Percentiles rank a stretch among this genome's conserved stretches.
Conservation (phyloP, 345 rosid genomes). For the Mallotus nudiflorus region DNA sequence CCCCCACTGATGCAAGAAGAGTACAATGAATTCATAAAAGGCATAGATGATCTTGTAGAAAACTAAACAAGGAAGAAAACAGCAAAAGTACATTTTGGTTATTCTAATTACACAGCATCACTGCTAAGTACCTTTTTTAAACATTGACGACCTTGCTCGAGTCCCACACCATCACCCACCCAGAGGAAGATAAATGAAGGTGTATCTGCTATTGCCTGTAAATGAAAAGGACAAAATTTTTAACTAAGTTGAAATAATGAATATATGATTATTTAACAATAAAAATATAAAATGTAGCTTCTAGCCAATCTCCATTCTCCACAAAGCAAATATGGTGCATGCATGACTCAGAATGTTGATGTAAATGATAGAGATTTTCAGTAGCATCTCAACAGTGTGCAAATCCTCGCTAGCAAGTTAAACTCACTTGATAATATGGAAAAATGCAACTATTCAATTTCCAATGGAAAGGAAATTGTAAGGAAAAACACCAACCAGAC, state of each 20-base stretch:
- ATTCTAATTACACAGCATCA: slow-evolving; percentile 5
- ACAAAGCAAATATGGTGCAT: not conserved
- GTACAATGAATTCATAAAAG: not conserved
- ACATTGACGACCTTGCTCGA: slow-evolving; percentile 98
- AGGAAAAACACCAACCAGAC: slow-evolving; percentile 12
- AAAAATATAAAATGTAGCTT: not conserved
- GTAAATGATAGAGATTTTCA: not conserved
- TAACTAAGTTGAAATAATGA: not conserved
- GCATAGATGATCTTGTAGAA: not conserved
- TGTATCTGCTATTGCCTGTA: slow-evolving; percentile 93
- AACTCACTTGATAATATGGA: not conserved
- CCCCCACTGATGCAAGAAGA: slow-evolving; percentile 68
- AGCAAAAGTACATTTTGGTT: not conserved
- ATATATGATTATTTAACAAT: not conserved
- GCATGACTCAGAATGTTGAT: not conserved
- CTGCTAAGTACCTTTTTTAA: slow-evolving; percentile 68
- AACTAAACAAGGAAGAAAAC: not conserved
- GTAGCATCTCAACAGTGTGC: not conserved
- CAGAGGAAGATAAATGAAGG: slow-evolving; percentile 98
- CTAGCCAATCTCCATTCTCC: not conserved
- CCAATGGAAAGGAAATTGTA: slow-evolving; percentile 1
- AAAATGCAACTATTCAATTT: slow-evolving; percentile 12
- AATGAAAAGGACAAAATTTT: slow-evolving; percentile 5
- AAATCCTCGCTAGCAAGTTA: not conserved
- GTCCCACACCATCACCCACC: slow-evolving; percentile 99